phyloP scores from a whole-genome alignment of 139 green algal species.

The Mesotaenium endlicherianum region DNA sequence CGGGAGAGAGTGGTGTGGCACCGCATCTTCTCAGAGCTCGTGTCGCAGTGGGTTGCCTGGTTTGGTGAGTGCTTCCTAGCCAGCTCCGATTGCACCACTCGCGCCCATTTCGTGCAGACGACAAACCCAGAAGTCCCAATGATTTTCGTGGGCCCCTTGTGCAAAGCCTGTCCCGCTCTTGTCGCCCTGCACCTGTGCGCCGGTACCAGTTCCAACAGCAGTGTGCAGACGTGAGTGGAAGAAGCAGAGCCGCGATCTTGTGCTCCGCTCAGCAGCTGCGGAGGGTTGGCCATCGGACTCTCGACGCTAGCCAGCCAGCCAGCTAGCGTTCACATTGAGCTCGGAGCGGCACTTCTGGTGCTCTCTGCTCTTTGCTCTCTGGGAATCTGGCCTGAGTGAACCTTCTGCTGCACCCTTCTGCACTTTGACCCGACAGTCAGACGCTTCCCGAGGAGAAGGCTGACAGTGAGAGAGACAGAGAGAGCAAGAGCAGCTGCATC shows the following conservation, averaged over 20 bases:
- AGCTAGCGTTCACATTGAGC: too few relatives aligned
- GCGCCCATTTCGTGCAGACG: neutral
- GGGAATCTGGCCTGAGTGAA: too few relatives aligned
- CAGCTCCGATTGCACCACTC: neutral
- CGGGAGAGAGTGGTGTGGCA: neutral
- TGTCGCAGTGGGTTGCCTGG: slow-evolving; percentile 8
- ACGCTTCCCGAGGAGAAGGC: neutral
- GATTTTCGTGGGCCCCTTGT: neutral
- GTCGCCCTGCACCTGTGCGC: neutral
- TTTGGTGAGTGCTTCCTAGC: neutral
- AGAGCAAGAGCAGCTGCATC: too few relatives aligned
- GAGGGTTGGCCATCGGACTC: too few relatives aligned
- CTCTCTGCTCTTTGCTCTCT: too few relatives aligned
- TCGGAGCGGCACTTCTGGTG: too few relatives aligned
- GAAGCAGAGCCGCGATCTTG: neutral
- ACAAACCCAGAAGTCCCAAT: neutral
- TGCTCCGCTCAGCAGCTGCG: neutral
- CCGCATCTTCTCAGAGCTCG: neutral
- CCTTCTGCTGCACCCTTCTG: too few relatives aligned
- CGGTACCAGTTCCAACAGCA: neutral
- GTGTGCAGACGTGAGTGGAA: neutral
- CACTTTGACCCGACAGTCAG: neutral
- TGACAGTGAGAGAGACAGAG: too few relatives aligned
- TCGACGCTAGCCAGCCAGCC: too few relatives aligned
- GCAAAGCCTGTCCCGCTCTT: neutral